A percentile compares a stretch with the other conserved stretches of the same genome.
Evolutionary conservation across 2,329 filamentous ascomycete genomes (phyloP).

Genomic region (Aspergillus brunneoviolaceus): DNA sequence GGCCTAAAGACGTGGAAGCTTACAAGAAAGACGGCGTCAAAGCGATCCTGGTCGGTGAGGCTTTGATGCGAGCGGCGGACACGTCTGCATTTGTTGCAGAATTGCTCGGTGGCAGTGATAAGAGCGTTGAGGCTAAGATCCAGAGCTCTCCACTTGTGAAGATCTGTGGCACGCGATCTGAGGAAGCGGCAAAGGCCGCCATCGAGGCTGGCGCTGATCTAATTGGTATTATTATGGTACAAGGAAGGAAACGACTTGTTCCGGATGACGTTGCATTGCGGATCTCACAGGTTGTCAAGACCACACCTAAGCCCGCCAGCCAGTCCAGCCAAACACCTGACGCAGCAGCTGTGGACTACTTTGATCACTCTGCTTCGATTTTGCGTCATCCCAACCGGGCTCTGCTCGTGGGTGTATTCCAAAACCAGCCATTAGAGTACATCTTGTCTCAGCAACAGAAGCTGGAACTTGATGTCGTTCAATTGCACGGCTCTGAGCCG

Average conservation of each 20-base stretch:
- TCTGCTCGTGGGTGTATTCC: constrained; percentile 89
- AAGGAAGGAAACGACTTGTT: constrained; percentile 76
- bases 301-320: constrained; percentile 33
- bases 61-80: constrained; percentile 87
- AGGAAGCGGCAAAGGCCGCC: constrained; percentile 76
- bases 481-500: constrained; percentile 89
- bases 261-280: constrained; percentile 72
- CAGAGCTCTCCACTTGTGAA: constrained; percentile 68
- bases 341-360: constrained; percentile 61
- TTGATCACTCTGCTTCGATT: constrained; percentile 55
- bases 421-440: constrained; percentile 81
- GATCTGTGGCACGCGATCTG: constrained; percentile 86
- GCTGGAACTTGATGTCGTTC: constrained; percentile 81
- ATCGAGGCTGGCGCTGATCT: constrained; percentile 86
- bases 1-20: constrained; percentile 79
- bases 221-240: constrained; percentile 88
- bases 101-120: constrained; percentile 63
- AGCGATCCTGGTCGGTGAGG: constrained; percentile 90
- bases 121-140: constrained; percentile 21
- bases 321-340: constrained; percentile 19
- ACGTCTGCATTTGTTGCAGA: constrained; percentile 79
- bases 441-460: constrained; percentile 74
- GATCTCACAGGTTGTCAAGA: constrained; percentile 77
- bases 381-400: constrained; percentile 60
- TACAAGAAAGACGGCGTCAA: constrained; percentile 89